Evolutionary conservation across 257 asterid genomes (phyloP).

Genomic region (Ajuga chamaepitys): DNA sequence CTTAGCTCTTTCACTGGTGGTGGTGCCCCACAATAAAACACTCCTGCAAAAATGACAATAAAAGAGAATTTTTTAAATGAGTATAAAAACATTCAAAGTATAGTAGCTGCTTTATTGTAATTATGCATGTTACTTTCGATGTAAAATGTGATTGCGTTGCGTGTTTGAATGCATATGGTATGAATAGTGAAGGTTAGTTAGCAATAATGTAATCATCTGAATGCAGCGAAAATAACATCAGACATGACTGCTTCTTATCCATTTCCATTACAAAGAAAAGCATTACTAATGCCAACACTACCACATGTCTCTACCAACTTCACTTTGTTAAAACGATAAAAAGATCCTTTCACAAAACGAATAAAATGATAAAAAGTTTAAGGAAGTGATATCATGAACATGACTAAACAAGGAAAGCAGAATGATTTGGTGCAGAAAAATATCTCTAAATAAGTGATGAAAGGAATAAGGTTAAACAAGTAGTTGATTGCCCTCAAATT

Average conservation of each 20-base stretch:
- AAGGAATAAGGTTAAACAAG: background rate
- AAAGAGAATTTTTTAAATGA: background rate
- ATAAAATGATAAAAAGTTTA: background rate
- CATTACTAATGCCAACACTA: background rate
- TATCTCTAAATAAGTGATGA: background rate
- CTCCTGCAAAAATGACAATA: slow-evolving; percentile 46
- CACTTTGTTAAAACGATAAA: background rate
- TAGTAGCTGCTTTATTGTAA: background rate
- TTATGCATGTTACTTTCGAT: background rate
- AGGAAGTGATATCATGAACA: background rate
- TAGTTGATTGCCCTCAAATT: no score
- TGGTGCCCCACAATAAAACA: slow-evolving; percentile 93
- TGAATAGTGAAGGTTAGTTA: background rate
- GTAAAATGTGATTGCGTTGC: background rate
- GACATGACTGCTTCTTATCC: background rate
- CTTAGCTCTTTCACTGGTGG: slow-evolving; percentile 56
- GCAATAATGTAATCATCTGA: background rate
- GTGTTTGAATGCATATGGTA: background rate
- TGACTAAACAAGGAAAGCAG: background rate
- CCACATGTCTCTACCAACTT: slow-evolving; percentile 11
- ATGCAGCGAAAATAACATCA: background rate
- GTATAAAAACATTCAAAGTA: background rate
- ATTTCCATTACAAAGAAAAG: background rate
- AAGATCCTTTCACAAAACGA: no score
- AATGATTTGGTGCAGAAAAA: background rate